phyloP scores from a whole-genome alignment of 108 stramenopile species.

The Cyclostephanos invisitatus region DNA sequence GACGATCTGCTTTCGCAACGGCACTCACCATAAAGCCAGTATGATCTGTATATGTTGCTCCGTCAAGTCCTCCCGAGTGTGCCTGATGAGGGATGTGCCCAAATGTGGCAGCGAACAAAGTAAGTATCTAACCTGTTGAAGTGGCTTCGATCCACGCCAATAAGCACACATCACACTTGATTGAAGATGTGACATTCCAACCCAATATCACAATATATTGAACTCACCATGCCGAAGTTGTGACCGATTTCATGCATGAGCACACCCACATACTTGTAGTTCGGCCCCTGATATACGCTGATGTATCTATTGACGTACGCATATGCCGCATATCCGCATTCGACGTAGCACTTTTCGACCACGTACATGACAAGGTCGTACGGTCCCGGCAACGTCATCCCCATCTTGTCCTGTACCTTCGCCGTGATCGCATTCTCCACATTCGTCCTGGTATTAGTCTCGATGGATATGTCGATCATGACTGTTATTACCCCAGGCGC shows the following conservation, averaged over 20 bases:
- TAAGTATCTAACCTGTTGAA: neutral
- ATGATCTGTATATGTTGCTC: conserved; percentile 35
- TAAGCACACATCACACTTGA: neutral
- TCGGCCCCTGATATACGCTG: conserved; percentile 17
- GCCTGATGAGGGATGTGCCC: conserved; percentile 9
- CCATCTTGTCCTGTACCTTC: conserved; percentile 22
- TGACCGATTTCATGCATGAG: conserved; percentile 22
- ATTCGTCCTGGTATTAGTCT: neutral
- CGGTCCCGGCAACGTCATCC: conserved; percentile 24
- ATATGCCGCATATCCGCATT: conserved; percentile 43
- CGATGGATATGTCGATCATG: conserved; percentile 14
- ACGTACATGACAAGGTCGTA: conserved; percentile 37
- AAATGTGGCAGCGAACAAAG: neutral
- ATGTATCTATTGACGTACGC: conserved; percentile 19
- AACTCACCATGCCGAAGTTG: conserved; percentile 9
- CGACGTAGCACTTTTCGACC: conserved; percentile 33
- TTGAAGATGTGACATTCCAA: neutral
- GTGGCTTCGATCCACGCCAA: neutral
- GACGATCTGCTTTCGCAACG: neutral
- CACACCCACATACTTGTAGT: conserved; percentile 25
- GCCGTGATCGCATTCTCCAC: conserved; percentile 34
- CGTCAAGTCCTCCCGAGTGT: conserved; percentile 43
- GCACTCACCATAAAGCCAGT: conserved; percentile 32
- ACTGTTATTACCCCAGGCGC: conserved; percentile 48
- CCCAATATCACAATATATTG: neutral